Conservation (phyloP, 495 filamentous ascomycete genomes). For the Penicillium samsonianum region DNA sequence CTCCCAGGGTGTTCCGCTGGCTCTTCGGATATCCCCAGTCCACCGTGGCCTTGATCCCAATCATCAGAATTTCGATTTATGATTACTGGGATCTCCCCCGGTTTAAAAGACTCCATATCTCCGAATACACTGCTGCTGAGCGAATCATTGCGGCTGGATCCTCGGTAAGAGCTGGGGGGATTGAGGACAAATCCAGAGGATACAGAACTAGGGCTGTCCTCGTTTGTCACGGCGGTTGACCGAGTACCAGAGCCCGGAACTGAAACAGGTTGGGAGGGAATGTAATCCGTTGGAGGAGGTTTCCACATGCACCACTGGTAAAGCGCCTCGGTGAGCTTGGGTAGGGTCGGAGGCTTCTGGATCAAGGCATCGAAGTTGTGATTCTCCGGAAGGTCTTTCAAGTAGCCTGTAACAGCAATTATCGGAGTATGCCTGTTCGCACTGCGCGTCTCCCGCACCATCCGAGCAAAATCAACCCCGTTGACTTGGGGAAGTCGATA, state of each 20-base stretch:
- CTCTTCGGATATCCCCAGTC: constrained; percentile 68
- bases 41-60: constrained; percentile 65
- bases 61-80: constrained; percentile 72
- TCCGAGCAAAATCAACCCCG: constrained; percentile 90
- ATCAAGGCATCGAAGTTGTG: constrained; percentile 94
- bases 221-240: constrained; percentile 59
- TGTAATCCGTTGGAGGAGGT: constrained; percentile 59
- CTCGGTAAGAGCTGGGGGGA: constrained; percentile 72
- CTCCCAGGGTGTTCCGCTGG: constrained; percentile 20
- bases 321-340: constrained; percentile 83
- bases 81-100: constrained; percentile 77
- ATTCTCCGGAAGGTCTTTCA: constrained; percentile 90
- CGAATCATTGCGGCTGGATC: constrained; percentile 80
- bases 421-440: constrained; percentile 93
- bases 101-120: constrained; percentile 74
- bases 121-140: constrained; percentile 84
- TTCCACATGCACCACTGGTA: constrained; percentile 92
- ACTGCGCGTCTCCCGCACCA: constrained; percentile 95
- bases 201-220: constrained; percentile 81
- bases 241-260: constrained; percentile 63
- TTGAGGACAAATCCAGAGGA: constrained; percentile 73
- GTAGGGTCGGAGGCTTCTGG: constrained; percentile 90
- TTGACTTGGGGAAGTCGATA: constrained; percentile 93
- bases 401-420: constrained; percentile 94
- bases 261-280: constrained; percentile 48